Percentiles rank a stretch among this genome's conserved stretches.
These are phyloP conservation scores for Podila verticillata DNA, from an alignment of 192 early-diverging fungal species.

Conservation along the genomic window DNA sequence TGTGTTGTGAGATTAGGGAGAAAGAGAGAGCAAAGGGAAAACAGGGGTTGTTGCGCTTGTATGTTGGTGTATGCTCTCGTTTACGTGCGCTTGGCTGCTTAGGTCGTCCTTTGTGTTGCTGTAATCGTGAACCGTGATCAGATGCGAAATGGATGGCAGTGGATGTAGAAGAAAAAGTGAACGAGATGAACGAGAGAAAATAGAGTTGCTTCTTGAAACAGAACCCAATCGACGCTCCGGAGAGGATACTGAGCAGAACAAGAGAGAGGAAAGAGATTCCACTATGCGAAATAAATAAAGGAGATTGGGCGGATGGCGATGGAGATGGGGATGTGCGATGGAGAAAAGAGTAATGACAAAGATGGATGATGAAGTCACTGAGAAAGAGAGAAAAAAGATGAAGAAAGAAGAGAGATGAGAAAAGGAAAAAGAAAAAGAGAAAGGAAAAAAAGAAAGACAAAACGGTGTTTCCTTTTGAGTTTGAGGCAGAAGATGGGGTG, in stretches of 20 bases:
- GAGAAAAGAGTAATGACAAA: conserved; percentile 11
- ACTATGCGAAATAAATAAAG: conserved; percentile 6
- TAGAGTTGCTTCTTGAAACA: too few species aligned
- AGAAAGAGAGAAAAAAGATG: neutral
- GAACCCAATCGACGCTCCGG: too few species aligned
- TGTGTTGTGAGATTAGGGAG: too few species aligned
- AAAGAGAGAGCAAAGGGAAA: too few species aligned
- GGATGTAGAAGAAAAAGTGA: neutral
- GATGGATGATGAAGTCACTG: neutral
- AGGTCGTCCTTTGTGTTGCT: too few species aligned
- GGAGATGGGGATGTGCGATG: too few species aligned
- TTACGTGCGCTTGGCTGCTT: too few species aligned
- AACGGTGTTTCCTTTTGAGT: neutral
- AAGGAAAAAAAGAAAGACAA: neutral
- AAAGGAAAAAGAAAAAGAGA: neutral
- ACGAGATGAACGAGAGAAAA: neutral
- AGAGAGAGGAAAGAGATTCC: neutral
- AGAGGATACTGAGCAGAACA: neutral
- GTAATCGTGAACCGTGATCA: too few species aligned
- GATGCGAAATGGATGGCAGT: too few species aligned
- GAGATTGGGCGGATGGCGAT: neutral
- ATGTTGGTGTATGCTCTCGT: too few species aligned
- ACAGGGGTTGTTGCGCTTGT: too few species aligned
- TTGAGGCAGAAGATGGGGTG: neutral
- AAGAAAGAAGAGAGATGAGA: neutral